phyloP scores from a whole-genome alignment of 1,284 basidiomycete genomes.

The Rhizoctonia solani region DNA sequence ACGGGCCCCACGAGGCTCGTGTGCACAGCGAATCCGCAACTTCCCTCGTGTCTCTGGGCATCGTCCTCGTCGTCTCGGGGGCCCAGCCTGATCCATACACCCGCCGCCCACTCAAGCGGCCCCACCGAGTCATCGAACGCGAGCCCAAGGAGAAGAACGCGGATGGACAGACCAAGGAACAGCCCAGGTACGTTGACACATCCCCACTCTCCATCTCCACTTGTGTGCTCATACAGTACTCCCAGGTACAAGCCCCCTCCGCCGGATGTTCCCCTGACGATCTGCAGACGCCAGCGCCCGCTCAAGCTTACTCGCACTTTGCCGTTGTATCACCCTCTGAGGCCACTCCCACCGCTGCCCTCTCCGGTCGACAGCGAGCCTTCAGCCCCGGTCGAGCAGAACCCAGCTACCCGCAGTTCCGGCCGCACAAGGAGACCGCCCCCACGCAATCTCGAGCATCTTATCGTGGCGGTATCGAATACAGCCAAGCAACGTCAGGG shows the following conservation, averaged over 20 bases:
- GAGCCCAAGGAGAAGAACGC: conserved; percentile 21
- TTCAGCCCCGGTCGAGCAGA: not conserved
- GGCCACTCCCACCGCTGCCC: conserved; percentile 17
- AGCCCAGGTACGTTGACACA: conserved; percentile 11
- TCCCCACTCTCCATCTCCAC: not conserved
- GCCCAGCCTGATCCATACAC: conserved; percentile 13
- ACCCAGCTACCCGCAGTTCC: conserved; percentile 15
- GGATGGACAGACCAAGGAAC: conserved; percentile 18
- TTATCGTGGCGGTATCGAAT: conserved; percentile 31
- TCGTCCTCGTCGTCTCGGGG: conserved; percentile 32
- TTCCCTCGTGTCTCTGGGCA: conserved; percentile 32
- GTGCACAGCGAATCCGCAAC: too few relatives aligned
- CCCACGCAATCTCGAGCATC: conserved; percentile 31
- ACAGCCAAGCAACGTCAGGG: conserved; percentile 18
- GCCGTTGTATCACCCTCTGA: conserved; percentile 25
- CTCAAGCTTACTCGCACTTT: conserved; percentile 16
- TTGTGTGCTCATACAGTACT: not conserved
- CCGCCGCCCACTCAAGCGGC: conserved; percentile 31
- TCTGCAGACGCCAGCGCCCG: conserved; percentile 14
- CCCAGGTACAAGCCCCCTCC: conserved; percentile 22
- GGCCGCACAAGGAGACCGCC: conserved; percentile 26
- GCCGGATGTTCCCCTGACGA: conserved; percentile 18
- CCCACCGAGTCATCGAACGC: conserved; percentile 26
- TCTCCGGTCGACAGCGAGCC: not conserved
- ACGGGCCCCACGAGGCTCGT: too few relatives aligned